Evolutionary conservation across 1,139 yeast genomes (phyloP).

Genomic region (Geotrichum klebahnii): DNA sequence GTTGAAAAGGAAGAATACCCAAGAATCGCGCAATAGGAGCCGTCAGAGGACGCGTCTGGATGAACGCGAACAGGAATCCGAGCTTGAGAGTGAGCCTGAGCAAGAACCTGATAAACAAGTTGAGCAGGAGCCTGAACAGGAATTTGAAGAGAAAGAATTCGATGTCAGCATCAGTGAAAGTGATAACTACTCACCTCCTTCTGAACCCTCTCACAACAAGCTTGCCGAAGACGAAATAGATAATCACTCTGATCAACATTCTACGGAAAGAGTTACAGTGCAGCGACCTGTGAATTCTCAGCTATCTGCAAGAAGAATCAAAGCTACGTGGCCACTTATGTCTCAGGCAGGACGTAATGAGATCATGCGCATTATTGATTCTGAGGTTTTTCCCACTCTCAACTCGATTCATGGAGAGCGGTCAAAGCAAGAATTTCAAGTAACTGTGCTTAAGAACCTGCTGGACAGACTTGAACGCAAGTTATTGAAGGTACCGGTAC

Average conservation of each 20-base stretch:
- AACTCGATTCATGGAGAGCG: slow-evolving; percentile 25
- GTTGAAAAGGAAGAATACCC: slow-evolving; percentile 2
- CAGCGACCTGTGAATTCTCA: slow-evolving; percentile 15
- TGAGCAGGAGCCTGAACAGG: not conserved
- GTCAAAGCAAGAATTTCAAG: slow-evolving; percentile 19
- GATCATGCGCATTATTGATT: slow-evolving; percentile 24
- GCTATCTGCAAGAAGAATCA: slow-evolving; percentile 22
- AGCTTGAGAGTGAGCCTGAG: not conserved
- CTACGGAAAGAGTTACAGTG: slow-evolving; percentile 3
- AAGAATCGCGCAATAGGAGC: not conserved
- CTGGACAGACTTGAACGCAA: slow-evolving; percentile 15
- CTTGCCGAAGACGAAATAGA: not conserved
- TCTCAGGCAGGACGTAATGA: slow-evolving; percentile 25
- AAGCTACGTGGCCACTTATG: slow-evolving; percentile 26
- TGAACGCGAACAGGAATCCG: too few species aligned
- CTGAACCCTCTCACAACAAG: too few species aligned
- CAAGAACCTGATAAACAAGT: not conserved
- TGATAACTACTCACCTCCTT: too few species aligned
- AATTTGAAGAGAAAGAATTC: too few species aligned
- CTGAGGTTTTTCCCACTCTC: slow-evolving; percentile 24
- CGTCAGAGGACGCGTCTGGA: not conserved
- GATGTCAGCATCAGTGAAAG: too few species aligned
- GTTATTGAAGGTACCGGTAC: slow-evolving; percentile 26
- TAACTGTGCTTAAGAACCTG: slow-evolving; percentile 5
- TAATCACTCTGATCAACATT: slow-evolving; percentile 1